phyloP scores from a whole-genome alignment of 257 asterid genomes.

The Oldenlandia corymbosa region DNA sequence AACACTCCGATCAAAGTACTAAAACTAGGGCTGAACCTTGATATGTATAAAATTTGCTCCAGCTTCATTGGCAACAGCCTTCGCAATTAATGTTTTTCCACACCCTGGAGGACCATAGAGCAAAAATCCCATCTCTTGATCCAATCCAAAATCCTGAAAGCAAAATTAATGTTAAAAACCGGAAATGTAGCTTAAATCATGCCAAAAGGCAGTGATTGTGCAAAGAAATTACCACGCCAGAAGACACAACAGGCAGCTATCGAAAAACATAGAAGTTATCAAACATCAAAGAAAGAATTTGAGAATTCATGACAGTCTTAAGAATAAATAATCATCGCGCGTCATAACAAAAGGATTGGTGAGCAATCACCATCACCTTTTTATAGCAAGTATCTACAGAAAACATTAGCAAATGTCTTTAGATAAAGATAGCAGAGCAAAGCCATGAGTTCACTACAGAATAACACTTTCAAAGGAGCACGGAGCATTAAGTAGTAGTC shows the following conservation, averaged over 20 bases:
- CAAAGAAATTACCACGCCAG: too few relatives aligned
- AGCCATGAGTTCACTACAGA: neutral
- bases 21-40: constrained; percentile 65
- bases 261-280: too few relatives aligned
- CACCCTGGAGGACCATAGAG: constrained; percentile 99
- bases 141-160: constrained; percentile 61
- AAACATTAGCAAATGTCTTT: neutral
- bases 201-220: too few relatives aligned
- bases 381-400: neutral
- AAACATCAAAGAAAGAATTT: too few relatives aligned
- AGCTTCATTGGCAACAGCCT: constrained; percentile 94
- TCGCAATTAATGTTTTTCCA: constrained; percentile 91
- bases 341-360: too few relatives aligned
- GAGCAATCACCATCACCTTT: neutral
- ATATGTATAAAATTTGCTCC: constrained; percentile 90
- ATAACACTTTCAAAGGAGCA: neutral
- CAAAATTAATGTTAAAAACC: neutral
- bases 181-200: too few relatives aligned
- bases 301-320: too few relatives aligned
- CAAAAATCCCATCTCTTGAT: constrained; percentile 70
- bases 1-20: too few relatives aligned
- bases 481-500: neutral
- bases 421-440: neutral
- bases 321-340: too few relatives aligned
- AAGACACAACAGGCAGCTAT: too few relatives aligned